These are phyloP conservation scores for Dothideomycetidae sp. DNA, from an alignment of 2,329 filamentous ascomycete species.

Conservation along the genomic window DNA sequence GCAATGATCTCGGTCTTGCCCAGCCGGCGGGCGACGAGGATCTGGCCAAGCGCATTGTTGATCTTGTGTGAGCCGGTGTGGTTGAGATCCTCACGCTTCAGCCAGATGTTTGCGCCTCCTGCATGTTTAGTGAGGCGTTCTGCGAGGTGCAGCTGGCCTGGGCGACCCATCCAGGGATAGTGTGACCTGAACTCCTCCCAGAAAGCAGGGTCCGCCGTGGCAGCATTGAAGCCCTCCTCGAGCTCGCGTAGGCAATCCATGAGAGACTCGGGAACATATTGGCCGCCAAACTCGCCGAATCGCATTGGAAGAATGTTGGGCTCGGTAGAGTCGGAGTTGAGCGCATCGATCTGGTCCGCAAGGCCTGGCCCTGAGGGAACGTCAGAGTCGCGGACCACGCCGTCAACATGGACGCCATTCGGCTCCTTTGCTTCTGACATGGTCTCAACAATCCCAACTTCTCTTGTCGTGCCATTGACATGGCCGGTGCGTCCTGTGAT, in stretches of 20 bases:
- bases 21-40: slow-evolving; percentile 68
- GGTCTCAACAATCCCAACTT: slow-evolving; percentile 57
- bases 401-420: slow-evolving; percentile 52
- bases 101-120: slow-evolving; percentile 88
- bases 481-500: slow-evolving; percentile 39
- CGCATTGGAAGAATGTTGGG: slow-evolving; percentile 56
- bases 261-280: slow-evolving; percentile 92
- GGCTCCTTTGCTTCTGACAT: slow-evolving; percentile 47
- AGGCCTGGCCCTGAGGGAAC: slow-evolving; percentile 48
- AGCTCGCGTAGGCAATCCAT: slow-evolving; percentile 93
- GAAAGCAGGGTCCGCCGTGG: slow-evolving; percentile 76
- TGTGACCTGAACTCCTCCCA: slow-evolving; percentile 95
- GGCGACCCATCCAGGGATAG: slow-evolving; percentile 94
- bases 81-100: slow-evolving; percentile 95
- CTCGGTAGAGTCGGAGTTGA: slow-evolving; percentile 48
- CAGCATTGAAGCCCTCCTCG: slow-evolving; percentile 78
- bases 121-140: slow-evolving; percentile 77
- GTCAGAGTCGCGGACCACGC: slow-evolving; percentile 47
- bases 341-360: slow-evolving; percentile 68
- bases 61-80: slow-evolving; percentile 99
- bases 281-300: slow-evolving; percentile 91
- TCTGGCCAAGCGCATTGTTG: slow-evolving; percentile 93
- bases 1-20: slow-evolving; percentile 97
- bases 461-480: slow-evolving; percentile 39
- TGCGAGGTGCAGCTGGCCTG: slow-evolving; percentile 80